Base-by-base conservation (phyloP, 345 rosid genomes). In the Anacardium occidentale region DNA sequence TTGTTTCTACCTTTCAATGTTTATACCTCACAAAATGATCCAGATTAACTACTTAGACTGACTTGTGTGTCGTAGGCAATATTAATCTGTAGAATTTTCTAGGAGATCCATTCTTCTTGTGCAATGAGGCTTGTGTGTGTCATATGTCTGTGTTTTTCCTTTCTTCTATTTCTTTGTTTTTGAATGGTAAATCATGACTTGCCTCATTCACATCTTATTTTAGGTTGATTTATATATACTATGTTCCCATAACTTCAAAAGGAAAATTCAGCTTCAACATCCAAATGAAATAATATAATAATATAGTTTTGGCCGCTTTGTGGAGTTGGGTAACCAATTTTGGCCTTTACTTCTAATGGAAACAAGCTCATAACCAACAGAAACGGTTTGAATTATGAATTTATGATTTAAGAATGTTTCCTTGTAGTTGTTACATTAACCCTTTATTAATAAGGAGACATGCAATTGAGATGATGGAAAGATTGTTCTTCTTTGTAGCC, bases 401-500 rank as follows among this genome's bases (percentile, higher is more conserved):
- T 40, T 53, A 26, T 62, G 61, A 47, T 14, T 15, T 32, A 26
- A 13, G 55, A 22, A 42, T 26, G 26, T 63, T 42, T 40, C 24
- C n/a, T 50, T 12, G 40, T 67, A n/a, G 56, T 25, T 44, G 52
- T 25, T 64, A 24, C 53, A 21, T 4, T 65, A 32, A 14, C 45
- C 24, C 54, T 17, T 9, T 21, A 14, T 37, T 52, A 21, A 37
- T 32, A 18, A 21, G 54, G 51, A 40, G 56, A 25, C 58, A 6
- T 45, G 4, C 8, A n/a, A 42, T 7, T 59, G 17, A 61, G 68
- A 20, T 0, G 17, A 65, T 59, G 32, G 24, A 47, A 70, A 51
- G 48, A 26, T 70, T 47, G 32, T 70, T 40, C 40, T 64, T 25
- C 51, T 81, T 76, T 79, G 78, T 89, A 90, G 95, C 78, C 84